Base-by-base conservation (phyloP, 2,329 filamentous ascomycete genomes). In the Cercospora citrullina region DNA sequence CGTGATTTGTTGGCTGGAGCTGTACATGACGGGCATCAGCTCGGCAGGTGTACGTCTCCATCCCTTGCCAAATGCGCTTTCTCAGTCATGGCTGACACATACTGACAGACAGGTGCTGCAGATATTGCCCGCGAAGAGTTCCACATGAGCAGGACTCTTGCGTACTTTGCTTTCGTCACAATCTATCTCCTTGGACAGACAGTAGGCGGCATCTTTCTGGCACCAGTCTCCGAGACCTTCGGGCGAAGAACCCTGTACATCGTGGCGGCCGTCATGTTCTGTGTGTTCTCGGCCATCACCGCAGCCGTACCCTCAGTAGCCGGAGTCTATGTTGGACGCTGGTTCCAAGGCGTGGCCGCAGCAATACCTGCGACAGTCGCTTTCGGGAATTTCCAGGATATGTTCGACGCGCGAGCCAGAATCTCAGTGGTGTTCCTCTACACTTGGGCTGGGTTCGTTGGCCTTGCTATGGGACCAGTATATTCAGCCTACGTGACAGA, bases 351-450 rank as follows among this genome's bases (percentile, higher is more conserved):
- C 0, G 68, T 84, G 4, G 75, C 82, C 6, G 83, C 82, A 2
- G 82, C 83, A 0, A 79, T 84, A 3, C 83, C 83, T 1, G 79
- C 81, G 0, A 81, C 81, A 14, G 81, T 85, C 3, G 80, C 82
- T 7, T 80, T 81, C 0, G 83, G 83, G 3, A 84, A 80, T 60
- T 79, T 84, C 45, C 82, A 85, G 62, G 83, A 85, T 67, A 80
- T 85, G 75, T 84, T 80, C 74, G 80, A 82, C 65, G 77, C 79
- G 1, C 75, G 78, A 42, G 76, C 75, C 14, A 59, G 68, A 21
- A 68, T 69, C 10, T 62, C 61, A 18, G 62, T 68, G 74, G 83
- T 23, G 77, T 84, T n/a, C 83, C 80, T 81, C 6, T 84, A 82
- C 79, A 79, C 79, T n/a, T 75, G 80, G 30, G 76, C 77, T 5